Percentiles rank a stretch among this genome's conserved stretches.
Evolutionary conservation across 2,329 filamentous ascomycete species (phyloP).

Genomic region (Amesomyces nigricolor): DNA sequence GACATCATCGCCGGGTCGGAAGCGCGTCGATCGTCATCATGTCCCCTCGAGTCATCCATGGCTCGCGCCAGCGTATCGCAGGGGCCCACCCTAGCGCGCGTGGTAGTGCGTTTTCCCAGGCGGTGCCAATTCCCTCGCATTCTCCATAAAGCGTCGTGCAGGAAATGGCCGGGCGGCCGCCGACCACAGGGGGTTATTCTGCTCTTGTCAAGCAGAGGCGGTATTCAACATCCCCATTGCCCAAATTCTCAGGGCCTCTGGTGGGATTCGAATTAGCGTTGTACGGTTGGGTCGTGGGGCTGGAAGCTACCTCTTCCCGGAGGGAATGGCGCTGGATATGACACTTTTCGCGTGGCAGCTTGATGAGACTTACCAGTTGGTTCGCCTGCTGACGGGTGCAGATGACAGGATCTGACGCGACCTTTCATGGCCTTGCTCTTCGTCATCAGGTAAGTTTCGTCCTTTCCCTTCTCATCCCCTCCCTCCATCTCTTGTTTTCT

Average conservation of each 20-base stretch:
- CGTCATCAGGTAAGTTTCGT: neutral
- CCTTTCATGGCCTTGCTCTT: neutral
- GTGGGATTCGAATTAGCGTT: constrained; percentile 5
- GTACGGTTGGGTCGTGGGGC: neutral
- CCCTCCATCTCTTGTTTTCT: neutral
- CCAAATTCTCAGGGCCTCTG: neutral
- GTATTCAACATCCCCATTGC: constrained; percentile 2
- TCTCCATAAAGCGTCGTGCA: neutral
- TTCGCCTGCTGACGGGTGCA: constrained; percentile 12
- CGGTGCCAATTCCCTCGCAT: constrained; percentile 1
- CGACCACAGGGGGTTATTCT: neutral
- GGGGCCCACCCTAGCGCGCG: neutral
- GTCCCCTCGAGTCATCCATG: neutral
- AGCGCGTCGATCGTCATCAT: neutral
- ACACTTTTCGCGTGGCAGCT: constrained; percentile 4
- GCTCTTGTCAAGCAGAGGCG: constrained; percentile 10
- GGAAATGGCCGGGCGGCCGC: neutral
- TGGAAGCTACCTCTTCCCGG: neutral
- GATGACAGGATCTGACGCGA: neutral
- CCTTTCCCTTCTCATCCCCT: neutral
- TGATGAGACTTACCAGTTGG: constrained; percentile 13
- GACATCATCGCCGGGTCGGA: neutral
- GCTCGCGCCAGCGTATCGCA: constrained; percentile 1
- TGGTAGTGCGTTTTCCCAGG: constrained; percentile 7
- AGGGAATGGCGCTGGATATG: constrained; percentile 7